Base-by-base conservation (phyloP, 2,329 filamentous ascomycete species). In the Laburnicola sp. region DNA sequence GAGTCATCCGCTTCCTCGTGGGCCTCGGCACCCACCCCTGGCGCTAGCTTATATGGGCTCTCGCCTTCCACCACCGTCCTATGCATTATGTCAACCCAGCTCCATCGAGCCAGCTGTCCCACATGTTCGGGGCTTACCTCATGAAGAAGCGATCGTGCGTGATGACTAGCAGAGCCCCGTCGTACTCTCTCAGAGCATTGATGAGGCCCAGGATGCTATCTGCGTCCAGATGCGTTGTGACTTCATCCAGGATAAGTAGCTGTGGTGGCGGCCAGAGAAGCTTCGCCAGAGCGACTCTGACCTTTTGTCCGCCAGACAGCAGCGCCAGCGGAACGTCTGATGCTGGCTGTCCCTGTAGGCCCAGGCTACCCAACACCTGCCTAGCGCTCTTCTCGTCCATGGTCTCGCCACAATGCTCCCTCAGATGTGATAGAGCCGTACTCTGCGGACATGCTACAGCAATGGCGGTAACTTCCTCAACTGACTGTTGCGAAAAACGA, bases 121-220 rank as follows among this genome's bases (percentile, higher is more conserved):
- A 26, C 16, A 6, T n/a, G 11, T 27, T n/a, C 16, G 2, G 85
- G 5, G 56, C 63, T 23, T 61, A 70, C 39, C 86, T 81, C 74
- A 94, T 81, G 62, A 95, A 87, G 79, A 88, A 95, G 28, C 91
- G 80, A 69, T 95, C 90, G 75, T 95, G 91, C 31, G 85, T 91
- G 3, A 94, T 86, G 4, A 94, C 74, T 34, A 95, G 74, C 3
- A 94, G 80, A 0, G 89, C 89, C 0, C 90, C 90, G 48, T 85
- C 81, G 80, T 88, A 95, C 2, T 74, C 74, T 10, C 80, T 78
- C 56, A 95, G 69, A 2, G 86, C 87, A 23, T 82, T 78, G 0
- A 87, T 80, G 48, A 95, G 73, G 2, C 87, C 88, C 6, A 83
- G 82, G 23, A 93, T 88, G 0, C 88, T 93, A 72, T 94, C 84